Base-by-base conservation (phyloP, 2,329 filamentous ascomycete genomes). In the Clarireedia homoeocarpa region DNA sequence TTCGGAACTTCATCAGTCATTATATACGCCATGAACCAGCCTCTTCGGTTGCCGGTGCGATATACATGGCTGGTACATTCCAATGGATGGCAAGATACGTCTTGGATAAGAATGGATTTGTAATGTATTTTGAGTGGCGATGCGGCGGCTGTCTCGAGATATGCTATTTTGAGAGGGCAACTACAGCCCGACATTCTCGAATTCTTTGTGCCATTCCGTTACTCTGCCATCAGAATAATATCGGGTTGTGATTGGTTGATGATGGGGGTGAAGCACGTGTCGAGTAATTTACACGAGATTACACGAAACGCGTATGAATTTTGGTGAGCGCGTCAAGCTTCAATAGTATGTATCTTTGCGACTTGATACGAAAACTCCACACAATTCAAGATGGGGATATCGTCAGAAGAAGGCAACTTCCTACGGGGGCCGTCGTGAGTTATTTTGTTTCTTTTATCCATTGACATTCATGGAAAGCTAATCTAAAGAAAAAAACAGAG, bases 211-310 rank as follows among this genome's bases (percentile, higher is more conserved):
- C 39, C 39, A 46, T 23, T 46, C 17, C 23, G 23, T 23, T 23
- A 23, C 17, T 23, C 42, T 20, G 42, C 42, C 42, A 23, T 24
- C 23, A 23, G 20, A 46, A 39, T n/a, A 24, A 49, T 12, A 15
- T 15, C 26, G 17, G 24, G 9, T 5, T 34, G 15, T 14, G 3
- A 20, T 45, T 51, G 20, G 38, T 20, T 14, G 39, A 9, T 20
- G 39, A n/a, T 10, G 15, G 39, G 39, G 14, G 1, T 12, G 20
- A n/a, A 44, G 48, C 53, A 50, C 46, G 53, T 55, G 53, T 1
- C 15, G 20, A n/a, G 20, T 36, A 55, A 55, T 55, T 51, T 55
- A 55, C 53, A 55, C 53, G 46, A 55, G 45, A 54, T 48, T 34
- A 49, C 45, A 36, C 51, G 44, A 50, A 51, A 42, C 53, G 53